Conservation (phyloP, 1,284 basidiomycete species). For the Termitomyces sp. region DNA sequence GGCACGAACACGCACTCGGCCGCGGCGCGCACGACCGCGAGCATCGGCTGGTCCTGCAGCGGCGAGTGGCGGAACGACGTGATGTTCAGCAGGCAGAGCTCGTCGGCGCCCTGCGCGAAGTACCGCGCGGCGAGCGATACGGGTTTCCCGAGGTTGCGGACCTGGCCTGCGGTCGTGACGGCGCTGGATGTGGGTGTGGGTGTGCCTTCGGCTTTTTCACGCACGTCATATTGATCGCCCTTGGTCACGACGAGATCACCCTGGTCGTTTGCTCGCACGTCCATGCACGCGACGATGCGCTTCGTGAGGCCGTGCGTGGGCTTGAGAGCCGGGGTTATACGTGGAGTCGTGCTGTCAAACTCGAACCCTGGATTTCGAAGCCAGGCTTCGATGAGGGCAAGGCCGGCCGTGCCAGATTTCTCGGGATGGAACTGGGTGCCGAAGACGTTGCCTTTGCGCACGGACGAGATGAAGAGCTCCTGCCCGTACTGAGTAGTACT, state of each 20-base stretch:
- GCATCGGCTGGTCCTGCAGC: slow-evolving; percentile 95
- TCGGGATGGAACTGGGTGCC: slow-evolving; percentile 98
- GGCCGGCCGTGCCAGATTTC: slow-evolving; percentile 91
- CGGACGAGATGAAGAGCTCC: slow-evolving; percentile 87
- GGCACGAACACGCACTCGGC: slow-evolving; percentile 94
- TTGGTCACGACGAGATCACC: slow-evolving; percentile 99
- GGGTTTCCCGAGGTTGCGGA: slow-evolving; percentile 97
- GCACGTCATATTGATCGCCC: slow-evolving; percentile 98
- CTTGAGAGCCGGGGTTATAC: slow-evolving; percentile 30
- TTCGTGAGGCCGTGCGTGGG: slow-evolving; percentile 74
- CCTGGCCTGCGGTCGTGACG: slow-evolving; percentile 61
- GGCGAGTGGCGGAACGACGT: slow-evolving; percentile 98
- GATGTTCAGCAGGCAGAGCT: slow-evolving; percentile 97
- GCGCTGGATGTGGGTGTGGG: slow-evolving; percentile 20
- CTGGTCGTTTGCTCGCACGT: slow-evolving; percentile 93
- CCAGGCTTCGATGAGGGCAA: slow-evolving; percentile 82
- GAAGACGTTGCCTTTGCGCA: slow-evolving; percentile 85
- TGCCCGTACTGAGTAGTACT: slow-evolving; percentile 90
- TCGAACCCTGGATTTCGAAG: slow-evolving; percentile 52
- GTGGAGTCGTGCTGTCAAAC: slow-evolving; percentile 25
- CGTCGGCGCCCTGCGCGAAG: slow-evolving; percentile 89
- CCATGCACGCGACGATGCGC: slow-evolving; percentile 96
- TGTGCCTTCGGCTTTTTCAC: slow-evolving; percentile 58
- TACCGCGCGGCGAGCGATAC: slow-evolving; percentile 89
- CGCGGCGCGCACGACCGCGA: slow-evolving; percentile 87